Base-by-base conservation (phyloP, 2,329 filamentous ascomycete species). In the Emericellopsis atlantica region DNA sequence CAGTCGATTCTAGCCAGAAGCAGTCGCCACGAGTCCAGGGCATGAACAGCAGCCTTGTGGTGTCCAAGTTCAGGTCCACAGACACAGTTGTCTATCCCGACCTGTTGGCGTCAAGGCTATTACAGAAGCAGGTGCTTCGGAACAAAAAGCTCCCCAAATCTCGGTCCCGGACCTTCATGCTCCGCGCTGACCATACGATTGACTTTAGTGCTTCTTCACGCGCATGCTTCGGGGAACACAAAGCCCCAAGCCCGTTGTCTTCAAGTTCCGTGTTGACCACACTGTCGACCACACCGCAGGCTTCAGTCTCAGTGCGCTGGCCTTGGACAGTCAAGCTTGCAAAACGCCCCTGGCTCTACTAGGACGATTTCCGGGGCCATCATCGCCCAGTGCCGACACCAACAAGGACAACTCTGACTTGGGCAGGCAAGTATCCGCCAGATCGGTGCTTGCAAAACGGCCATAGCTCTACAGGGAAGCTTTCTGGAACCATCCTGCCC, bases 141-240 rank as follows among this genome's bases (percentile, higher is more conserved):
- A 21, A 29, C 22, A 47, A 48, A 44, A 54, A 48, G 42, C 45
- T 29, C 35, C 49, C 9, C 54, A 59, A 9, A 52, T 65, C 0
- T 65, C 72, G 2, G 61, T 66, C 5, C 69, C 77, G 3, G 70
- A 73, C 69, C 1, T 82, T 81, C 49, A 78, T 74, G 0, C 81
- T 82, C 62, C 74, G 77, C 36, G 78, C 70, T 49, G 77, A 81
- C 45, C 74, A 78, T 48, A 81, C 76, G 2, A 80, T 81, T 50
- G 61, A 65, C 43, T 79, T 81, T 48, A 67, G 64, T 32, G 56
- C 59, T 26, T 56, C 59, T 21, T 21, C 4, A 21, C 5, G 18
- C 18, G 18, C n/a, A n/a, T 4, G 18, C 18, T 21, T 5, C 18
- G 5, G 18, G 5, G 18, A 21, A 21, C 18, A 21, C 18, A 21